Base-by-base conservation (phyloP, 2,329 filamentous ascomycete species). In the Simplicillium aogashimaense region DNA sequence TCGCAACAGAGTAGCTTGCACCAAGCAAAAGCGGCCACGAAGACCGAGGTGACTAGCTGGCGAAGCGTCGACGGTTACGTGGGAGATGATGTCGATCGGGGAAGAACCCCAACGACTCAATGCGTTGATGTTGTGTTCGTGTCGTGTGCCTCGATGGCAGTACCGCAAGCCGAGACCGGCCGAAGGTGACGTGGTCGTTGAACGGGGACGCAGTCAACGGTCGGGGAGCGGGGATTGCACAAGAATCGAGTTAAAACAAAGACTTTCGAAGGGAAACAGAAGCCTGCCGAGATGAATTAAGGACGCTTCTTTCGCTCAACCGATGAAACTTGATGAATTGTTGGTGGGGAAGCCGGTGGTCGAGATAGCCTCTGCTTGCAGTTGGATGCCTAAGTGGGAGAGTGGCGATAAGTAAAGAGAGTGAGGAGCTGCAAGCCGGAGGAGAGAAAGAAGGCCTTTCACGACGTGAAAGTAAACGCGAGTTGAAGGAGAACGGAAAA, bases 231-330 rank as follows among this genome's bases (percentile, higher is more conserved):
- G 12, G 13, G 30, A 32, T 13, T 32, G 30, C 15, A 15, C 30
- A 32, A 32, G 30, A 32, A n/a, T 32, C 6, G 30, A 32, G 30
- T 12, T 6, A 13, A 4, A 7, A 32, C n/a, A 32, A 25, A 25
- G 20, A 9, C 20, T 25, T 5, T 5, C 20, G 20, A 25, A 9
- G 20, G 20, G 20, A 9, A 25, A 9, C 20, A 5, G 20, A 25
- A 25, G 20, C 20, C 20, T 25, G 20, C 20, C 20, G 20, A 25
- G 20, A 25, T 25, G 20, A 25, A 45, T 47, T 48, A 48, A 53
- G 40, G 49, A 48, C 48, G 37, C 55, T 58, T 58, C 54, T 59
- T 59, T 54, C 58, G 59, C 55, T 58, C 53, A 25, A 25, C 20
- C 20, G 20, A 25, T 25, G 20, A 25, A 25, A 25, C 20, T 25